Evolutionary conservation across 208 protist species (phyloP), one percentile per base, ranked within the genome.

Genomic region (Trypanosoma lewisi): DNA sequence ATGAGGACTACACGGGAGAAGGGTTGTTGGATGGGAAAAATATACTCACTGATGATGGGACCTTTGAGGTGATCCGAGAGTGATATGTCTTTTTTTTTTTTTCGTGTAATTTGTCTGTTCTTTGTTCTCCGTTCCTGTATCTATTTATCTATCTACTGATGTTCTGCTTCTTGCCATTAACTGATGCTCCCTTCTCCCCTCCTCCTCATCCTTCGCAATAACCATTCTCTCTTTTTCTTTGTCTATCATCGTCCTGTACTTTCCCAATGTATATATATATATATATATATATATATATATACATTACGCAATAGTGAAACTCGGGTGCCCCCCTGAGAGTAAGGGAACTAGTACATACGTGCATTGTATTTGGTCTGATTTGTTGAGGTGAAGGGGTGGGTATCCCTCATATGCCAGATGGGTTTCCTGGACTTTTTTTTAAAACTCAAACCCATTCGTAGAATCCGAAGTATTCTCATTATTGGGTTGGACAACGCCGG

Each of bases 401-500:
- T n/a, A n/a, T 17, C 6, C 39, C 39, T 17, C 19, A 17, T 39
- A 9, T 28, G 23, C 23, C 1, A 31, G 9, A 97, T 96, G 95
- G 96, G 97, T 30, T 80, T 99, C 30, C 76, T 99, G 21, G 79
- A 85, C 27, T 75, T 98, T 57, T 66, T 99, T 16, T 70, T 93
- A 39, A 82, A 70, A 31, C 58, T 98, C 36, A 83, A 87, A 44
- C 92, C 89, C 6, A 84, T 90, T 27, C 83, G 89, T 49, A 52
- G 78, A 96, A 81, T 50, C 90, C 57, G 16, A 66, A 65, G 88
- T 17, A 80, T 99, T 41, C 74, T 99, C 4, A 83, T 99, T 31
- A 66, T 99, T 6, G 98, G 97, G 8, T 80, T 99, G 3, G 97
- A 99, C 79, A 99, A 98, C 68, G 84, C 97, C 2, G 97, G 97